These are phyloP conservation scores for Penicillium psychrofluorescens DNA, from an alignment of 495 filamentous ascomycete genomes.

Conservation along the genomic window DNA sequence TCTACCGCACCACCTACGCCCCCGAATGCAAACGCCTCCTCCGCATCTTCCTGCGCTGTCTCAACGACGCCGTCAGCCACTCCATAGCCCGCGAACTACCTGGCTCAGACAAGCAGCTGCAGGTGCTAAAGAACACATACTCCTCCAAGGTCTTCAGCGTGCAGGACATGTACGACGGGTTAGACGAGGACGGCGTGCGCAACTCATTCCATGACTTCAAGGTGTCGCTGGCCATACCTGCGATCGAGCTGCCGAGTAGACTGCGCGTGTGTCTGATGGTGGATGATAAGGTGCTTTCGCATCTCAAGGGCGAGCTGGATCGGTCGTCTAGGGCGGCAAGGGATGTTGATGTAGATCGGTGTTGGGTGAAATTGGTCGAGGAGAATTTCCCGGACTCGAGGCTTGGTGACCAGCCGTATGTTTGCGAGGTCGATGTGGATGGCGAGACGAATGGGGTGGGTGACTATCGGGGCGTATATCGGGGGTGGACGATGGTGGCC, in stretches of 20 bases:
- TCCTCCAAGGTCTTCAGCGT: conserved; percentile 19
- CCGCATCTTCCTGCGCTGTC: conserved; percentile 13
- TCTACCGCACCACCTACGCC: conserved; percentile 22
- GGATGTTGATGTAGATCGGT: conserved; percentile 4
- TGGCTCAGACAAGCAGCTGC: conserved; percentile 13
- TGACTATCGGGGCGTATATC: conserved; percentile 10
- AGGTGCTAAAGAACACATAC: conserved; percentile 12
- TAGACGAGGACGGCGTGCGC: conserved; percentile 12
- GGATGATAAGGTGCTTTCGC: conserved; percentile 14
- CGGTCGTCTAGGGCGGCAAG: conserved; percentile 1
- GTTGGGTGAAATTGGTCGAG: conserved; percentile 25
- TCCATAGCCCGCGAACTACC: conserved; percentile 12
- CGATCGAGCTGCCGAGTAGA: conserved; percentile 20
- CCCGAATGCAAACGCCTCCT: conserved; percentile 14
- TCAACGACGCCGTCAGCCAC: conserved; percentile 16
- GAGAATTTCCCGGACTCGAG: conserved; percentile 25
- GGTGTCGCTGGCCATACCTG: conserved; percentile 15
- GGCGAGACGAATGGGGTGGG: neutral
- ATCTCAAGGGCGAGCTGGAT: conserved; percentile 6
- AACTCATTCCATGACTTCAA: conserved; percentile 23
- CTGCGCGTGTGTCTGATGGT: conserved; percentile 20
- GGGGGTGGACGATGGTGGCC: conserved; percentile 21
- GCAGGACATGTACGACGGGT: conserved; percentile 3
- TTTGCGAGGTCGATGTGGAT: neutral
- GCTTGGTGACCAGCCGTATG: conserved; percentile 7